Evolutionary conservation across 495 filamentous ascomycete species (phyloP).

Genomic region (Bryoglossum gracile): DNA sequence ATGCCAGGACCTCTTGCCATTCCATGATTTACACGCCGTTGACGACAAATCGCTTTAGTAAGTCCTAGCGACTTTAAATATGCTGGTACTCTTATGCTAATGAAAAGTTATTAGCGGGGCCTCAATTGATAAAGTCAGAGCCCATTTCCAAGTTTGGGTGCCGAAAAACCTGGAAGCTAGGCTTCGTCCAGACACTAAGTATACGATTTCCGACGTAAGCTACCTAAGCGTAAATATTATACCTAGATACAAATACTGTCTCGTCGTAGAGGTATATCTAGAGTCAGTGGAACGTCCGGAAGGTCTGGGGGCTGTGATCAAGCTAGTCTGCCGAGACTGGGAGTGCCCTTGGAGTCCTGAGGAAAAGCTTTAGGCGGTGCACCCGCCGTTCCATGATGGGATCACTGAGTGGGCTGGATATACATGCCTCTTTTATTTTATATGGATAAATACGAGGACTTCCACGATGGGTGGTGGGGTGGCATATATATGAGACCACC

Average conservation of each 20-base stretch:
- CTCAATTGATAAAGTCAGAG: constrained; percentile 11
- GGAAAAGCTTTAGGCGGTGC: constrained; percentile 7
- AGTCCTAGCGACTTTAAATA: constrained; percentile 6
- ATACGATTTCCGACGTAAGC: constrained; percentile 10
- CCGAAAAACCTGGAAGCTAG: constrained; percentile 7
- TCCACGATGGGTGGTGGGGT: constrained; percentile 5
- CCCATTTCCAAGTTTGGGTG: constrained; percentile 10
- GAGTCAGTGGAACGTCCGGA: constrained; percentile 7
- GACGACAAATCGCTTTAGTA: constrained; percentile 14
- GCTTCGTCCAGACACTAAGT: constrained; percentile 6
- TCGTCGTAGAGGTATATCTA: constrained; percentile 8
- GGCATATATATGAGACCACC: constrained; percentile 10
- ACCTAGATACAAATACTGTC: constrained; percentile 12
- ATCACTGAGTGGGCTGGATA: constrained; percentile 11
- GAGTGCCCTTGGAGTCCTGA: constrained; percentile 3
- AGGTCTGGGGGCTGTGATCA: constrained; percentile 4
- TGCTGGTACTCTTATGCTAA: constrained; percentile 3
- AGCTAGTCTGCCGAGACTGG: constrained; percentile 8
- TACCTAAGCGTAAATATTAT: constrained; percentile 11
- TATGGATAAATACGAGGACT: constrained; percentile 10
- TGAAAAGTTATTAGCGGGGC: constrained; percentile 8
- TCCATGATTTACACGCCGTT: constrained; percentile 11
- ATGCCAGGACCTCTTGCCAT: constrained; percentile 6
- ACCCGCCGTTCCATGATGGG: constrained; percentile 8
- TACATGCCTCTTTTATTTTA: constrained; percentile 8